These are phyloP conservation scores for Zychaea mexicana DNA, from an alignment of 371 early-diverging fungal species.

Conservation along the genomic window DNA sequence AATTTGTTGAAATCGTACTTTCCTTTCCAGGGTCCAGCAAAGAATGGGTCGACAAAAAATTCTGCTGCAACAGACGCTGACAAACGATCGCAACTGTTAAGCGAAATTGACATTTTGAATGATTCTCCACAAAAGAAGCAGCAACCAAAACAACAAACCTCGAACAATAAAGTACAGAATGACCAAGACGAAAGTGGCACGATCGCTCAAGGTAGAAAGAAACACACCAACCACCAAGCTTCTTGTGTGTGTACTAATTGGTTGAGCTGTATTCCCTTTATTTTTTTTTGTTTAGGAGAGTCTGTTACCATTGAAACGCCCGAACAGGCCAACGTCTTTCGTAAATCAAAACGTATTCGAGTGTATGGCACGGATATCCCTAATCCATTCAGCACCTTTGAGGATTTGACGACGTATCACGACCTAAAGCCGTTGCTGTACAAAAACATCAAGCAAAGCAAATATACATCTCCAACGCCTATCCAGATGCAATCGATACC, in stretches of 20 bases:
- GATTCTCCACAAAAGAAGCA: constrained; percentile 24
- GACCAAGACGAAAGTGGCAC: constrained; percentile 24
- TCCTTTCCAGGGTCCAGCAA: not conserved
- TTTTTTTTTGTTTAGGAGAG: not conserved
- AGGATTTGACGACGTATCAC: constrained; percentile 73
- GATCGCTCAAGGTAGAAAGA: not conserved
- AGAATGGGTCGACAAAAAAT: constrained; percentile 18
- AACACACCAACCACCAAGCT: not conserved
- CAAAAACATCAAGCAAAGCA: constrained; percentile 28
- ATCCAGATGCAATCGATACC: constrained; percentile 97
- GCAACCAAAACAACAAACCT: too few species aligned
- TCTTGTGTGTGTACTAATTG: not conserved
- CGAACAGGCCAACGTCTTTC: constrained; percentile 44
- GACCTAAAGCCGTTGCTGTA: constrained; percentile 55
- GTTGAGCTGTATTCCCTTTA: not conserved
- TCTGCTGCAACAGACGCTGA: constrained; percentile 39
- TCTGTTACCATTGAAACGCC: not conserved
- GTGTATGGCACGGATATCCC: constrained; percentile 89
- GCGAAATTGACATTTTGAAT: constrained; percentile 51
- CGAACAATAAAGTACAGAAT: constrained; percentile 16
- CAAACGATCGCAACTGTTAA: constrained; percentile 35
- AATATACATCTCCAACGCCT: constrained; percentile 91
- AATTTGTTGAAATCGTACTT: not conserved
- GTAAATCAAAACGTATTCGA: constrained; percentile 77
- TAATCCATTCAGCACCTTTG: constrained; percentile 80